Percentiles rank a stretch among this genome's conserved stretches.
Conservation (phyloP, 140 eudicot species). For the Flaveria floridana region DNA sequence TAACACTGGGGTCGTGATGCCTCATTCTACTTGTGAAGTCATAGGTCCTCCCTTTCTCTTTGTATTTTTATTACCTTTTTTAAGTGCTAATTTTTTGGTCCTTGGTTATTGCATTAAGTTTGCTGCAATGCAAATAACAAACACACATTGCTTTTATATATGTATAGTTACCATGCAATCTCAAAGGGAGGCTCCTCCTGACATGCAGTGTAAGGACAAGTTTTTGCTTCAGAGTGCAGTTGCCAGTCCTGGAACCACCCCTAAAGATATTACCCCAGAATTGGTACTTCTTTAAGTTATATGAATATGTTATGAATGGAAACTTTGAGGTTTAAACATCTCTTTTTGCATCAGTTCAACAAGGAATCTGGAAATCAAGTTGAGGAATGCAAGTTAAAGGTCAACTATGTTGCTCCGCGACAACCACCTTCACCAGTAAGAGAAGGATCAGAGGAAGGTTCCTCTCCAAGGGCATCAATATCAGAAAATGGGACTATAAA, state of each 20-base stretch:
- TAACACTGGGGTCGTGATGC: constrained; percentile 58
- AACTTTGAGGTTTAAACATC: not conserved
- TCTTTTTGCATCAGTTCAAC: constrained; percentile 47
- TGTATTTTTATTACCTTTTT: no score
- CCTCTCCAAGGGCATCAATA: constrained; percentile 74
- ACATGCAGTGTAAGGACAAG: constrained; percentile 39
- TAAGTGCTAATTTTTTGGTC: not conserved
- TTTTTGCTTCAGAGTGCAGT: constrained; percentile 42
- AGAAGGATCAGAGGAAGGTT: constrained; percentile 83
- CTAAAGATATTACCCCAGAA: constrained; percentile 38
- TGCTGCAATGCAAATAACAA: not conserved
- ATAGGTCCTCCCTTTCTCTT: constrained; percentile 32
- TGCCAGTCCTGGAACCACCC: constrained; percentile 34
- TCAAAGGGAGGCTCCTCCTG: constrained; percentile 37
- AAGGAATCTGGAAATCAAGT: constrained; percentile 71
- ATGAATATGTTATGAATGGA: not conserved
- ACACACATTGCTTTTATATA: not conserved
- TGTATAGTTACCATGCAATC: constrained; percentile 42
- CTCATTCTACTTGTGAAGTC: constrained; percentile 50
- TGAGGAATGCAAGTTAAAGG: constrained; percentile 81
- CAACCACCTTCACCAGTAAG: constrained; percentile 82
- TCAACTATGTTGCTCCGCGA: constrained; percentile 58
- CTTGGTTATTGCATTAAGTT: not conserved
- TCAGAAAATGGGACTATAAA: constrained; percentile 64
- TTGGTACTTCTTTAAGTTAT: constrained; percentile 26